Conservation (phyloP, 148 eudicot species). For the Rhododendron ferrugineum region DNA sequence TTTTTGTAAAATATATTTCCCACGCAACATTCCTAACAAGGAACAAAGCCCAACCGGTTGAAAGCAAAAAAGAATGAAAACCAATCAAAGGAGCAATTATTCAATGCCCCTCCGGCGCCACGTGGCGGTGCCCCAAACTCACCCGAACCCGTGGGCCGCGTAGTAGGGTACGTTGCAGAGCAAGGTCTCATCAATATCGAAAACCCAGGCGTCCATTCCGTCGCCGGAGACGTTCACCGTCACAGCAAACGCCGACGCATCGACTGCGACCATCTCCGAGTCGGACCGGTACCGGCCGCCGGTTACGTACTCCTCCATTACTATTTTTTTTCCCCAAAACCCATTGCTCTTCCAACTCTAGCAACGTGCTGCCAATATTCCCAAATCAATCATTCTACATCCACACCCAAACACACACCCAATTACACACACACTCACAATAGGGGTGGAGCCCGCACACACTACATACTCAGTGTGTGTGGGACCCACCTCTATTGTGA, state of each 20-base stretch:
- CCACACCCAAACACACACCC: too few relatives aligned
- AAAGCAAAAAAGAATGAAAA: neutral
- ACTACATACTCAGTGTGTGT: too few relatives aligned
- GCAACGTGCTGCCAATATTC: too few relatives aligned
- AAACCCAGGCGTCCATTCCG: constrained; percentile 72
- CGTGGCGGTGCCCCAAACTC: neutral
- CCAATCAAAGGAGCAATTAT: neutral
- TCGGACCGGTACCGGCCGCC: constrained; percentile 33
- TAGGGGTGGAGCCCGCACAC: too few relatives aligned
- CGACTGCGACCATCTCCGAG: constrained; percentile 31
- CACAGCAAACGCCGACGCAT: constrained; percentile 29
- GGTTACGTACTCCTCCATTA: neutral
- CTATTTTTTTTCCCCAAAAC: too few relatives aligned
- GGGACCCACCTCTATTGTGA: too few relatives aligned
- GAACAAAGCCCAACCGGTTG: too few relatives aligned
- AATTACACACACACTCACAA: too few relatives aligned
- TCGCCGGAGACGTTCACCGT: constrained; percentile 33
- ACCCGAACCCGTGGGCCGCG: constrained; percentile 58
- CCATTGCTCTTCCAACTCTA: too few relatives aligned
- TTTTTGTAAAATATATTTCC: too few relatives aligned
- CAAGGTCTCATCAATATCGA: constrained; percentile 85
- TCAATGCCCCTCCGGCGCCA: neutral
- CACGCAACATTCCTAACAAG: too few relatives aligned
- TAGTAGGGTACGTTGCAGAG: constrained; percentile 63
- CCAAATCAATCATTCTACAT: too few relatives aligned